Conservation (phyloP, 805 yeast genomes). For the Clavispora phyllophila region DNA sequence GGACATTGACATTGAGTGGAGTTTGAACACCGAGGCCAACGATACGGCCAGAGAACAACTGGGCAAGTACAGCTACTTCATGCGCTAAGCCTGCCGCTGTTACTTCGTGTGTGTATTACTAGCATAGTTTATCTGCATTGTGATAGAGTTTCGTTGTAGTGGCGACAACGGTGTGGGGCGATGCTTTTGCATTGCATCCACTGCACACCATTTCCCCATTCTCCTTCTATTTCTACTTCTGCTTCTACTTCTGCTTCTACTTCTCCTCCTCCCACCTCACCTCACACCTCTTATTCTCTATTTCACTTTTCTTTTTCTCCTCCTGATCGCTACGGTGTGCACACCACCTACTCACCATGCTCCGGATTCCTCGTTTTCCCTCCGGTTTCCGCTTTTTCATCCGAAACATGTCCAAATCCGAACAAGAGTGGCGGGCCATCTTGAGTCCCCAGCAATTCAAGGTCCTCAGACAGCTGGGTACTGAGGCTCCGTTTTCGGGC, state of each 20-base stretch:
- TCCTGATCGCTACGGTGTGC: background rate
- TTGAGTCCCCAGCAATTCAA: conserved; percentile 73
- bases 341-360: background rate
- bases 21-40: conserved; percentile 37
- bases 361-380: background rate
- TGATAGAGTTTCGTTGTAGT: background rate
- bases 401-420: conserved; percentile 29
- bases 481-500: conserved; percentile 66
- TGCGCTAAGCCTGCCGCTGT: conserved; percentile 44
- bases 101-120: background rate
- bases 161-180: too few species aligned
- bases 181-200: too few species aligned
- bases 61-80: conserved; percentile 63
- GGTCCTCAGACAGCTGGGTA: conserved; percentile 69
- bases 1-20: conserved; percentile 71
- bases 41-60: conserved; percentile 48
- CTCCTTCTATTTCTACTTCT: too few species aligned
- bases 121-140: background rate
- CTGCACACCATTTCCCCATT: too few species aligned
- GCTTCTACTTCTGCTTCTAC: too few species aligned
- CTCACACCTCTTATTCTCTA: too few species aligned
- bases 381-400: background rate
- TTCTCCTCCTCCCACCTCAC: too few species aligned
- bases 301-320: too few species aligned
- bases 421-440: conserved; percentile 74